Evolutionary conservation across 345 rosid genomes (phyloP), one percentile per base, ranked within the genome.

Genomic region (Hibiscus trionum): DNA sequence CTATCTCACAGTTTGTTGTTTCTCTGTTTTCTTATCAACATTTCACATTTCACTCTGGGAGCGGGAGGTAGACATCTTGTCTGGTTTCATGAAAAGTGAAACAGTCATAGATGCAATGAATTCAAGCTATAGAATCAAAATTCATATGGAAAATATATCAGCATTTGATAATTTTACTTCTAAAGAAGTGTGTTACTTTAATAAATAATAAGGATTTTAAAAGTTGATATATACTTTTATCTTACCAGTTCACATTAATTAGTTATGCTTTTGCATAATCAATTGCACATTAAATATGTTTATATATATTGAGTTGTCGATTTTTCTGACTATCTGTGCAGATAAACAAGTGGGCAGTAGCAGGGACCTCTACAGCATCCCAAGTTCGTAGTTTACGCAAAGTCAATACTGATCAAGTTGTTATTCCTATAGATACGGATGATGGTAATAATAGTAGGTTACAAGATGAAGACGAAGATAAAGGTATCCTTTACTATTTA

Each of bases 391-490:
- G 93, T 82, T 78, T 89, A 77, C 96, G 94, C 4, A 95, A 95
- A 74, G 90, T 77, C 71, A 92, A 90, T 69, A 95, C 81, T 47
- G 99, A 95, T 73, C 97, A 92, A 85, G 91, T 95, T 63, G 96
- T 93, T 61, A 83, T 95, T 82, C 89, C 89, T 37, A 88, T 95
- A 66, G 97, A 89, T 76, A 72, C 73, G 65, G 93, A 83, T 76
- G 80, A 81, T 39, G 73, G 75, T 65, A 79, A 78, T 78, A 66
- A 65, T 64, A 78, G 71, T 70, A 82, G 85, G 70, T 72, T 95
- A 85, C 94, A 92, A 77, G 97, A 87, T 71, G 91, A 89, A 61
- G 97, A 95, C 37, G 99, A 95, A 35, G 94, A 95, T 73, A 95
- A 95, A 92, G 96, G 97, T 92, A 84, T 68, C 53, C 21, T 49